A percentile compares a stretch with the other conserved stretches of the same genome.
These are phyloP conservation scores for Gastrolobium villosum DNA, from an alignment of 306 rosid species.

Conservation along the genomic window DNA sequence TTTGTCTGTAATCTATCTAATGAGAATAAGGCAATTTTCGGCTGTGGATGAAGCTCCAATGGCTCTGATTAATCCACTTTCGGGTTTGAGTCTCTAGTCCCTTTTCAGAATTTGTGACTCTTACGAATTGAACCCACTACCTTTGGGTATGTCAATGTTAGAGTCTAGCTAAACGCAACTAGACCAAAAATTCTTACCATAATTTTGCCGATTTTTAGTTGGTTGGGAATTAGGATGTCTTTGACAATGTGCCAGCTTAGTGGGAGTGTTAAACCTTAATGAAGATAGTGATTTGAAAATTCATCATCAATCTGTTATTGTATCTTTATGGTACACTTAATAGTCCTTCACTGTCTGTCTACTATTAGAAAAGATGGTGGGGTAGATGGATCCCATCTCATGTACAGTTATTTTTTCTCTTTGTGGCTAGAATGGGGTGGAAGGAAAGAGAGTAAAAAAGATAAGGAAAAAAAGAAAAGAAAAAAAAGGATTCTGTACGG, in stretches of 20 bases:
- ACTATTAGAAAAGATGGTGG: conserved; percentile 36
- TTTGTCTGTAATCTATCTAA: conserved; percentile 33
- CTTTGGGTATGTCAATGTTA: no score
- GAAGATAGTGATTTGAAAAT: conserved; percentile 14
- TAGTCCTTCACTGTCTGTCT: conserved; percentile 11
- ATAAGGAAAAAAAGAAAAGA: neutral
- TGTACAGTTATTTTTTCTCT: conserved; percentile 14
- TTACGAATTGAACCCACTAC: no score
- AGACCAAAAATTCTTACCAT: no score
- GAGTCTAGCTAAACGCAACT: no score
- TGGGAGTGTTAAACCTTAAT: conserved; percentile 5
- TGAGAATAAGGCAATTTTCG: neutral
- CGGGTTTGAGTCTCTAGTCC: no score
- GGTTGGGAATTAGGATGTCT: conserved; percentile 14
- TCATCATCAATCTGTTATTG: neutral
- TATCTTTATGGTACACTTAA: conserved; percentile 4
- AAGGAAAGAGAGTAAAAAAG: neutral
- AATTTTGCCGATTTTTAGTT: conserved; percentile 28
- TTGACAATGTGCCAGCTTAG: conserved; percentile 2
- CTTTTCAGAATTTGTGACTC: no score
- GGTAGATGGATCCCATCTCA: neutral
- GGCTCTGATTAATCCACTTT: no score
- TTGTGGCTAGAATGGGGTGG: conserved; percentile 5
- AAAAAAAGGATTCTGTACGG: conserved; percentile 33
- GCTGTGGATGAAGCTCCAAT: no score